These are phyloP conservation scores for Diplogelasinospora grovesii DNA, from an alignment of 495 filamentous ascomycete species.

Conservation along the genomic window DNA sequence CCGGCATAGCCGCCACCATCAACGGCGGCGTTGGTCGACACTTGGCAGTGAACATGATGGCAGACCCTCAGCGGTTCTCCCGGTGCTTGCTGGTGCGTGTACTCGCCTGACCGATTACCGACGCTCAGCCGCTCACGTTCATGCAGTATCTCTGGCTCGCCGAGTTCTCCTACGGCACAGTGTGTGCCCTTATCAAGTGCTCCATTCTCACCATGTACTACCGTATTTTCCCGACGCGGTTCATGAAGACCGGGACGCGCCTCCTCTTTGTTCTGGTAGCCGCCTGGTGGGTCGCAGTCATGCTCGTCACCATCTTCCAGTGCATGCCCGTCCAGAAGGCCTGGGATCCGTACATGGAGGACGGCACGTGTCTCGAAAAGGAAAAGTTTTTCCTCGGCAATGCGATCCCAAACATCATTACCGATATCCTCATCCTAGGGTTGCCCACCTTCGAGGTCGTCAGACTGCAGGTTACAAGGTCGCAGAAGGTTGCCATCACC, in stretches of 20 bases:
- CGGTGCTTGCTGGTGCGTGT: too few species aligned
- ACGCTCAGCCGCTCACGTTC: neutral
- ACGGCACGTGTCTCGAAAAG: neutral
- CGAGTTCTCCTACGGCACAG: constrained; percentile 5
- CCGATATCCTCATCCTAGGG: constrained; percentile 5
- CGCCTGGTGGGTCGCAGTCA: constrained; percentile 1
- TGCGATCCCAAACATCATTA: constrained; percentile 6
- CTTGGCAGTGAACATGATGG: neutral
- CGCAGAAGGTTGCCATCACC: constrained; percentile 2
- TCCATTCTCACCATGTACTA: constrained; percentile 10
- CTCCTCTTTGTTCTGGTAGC: neutral
- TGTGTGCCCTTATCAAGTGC: constrained; percentile 7
- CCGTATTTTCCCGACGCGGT: constrained; percentile 8
- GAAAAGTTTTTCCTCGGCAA: constrained; percentile 1
- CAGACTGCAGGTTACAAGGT: constrained; percentile 1
- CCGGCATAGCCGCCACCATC: too few species aligned
- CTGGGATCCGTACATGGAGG: constrained; percentile 1
- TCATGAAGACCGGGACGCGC: constrained; percentile 4
- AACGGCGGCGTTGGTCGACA: neutral
- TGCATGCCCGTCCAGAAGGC: constrained; percentile 4
- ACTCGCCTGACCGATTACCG: neutral
- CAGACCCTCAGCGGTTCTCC: neutral
- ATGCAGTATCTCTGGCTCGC: neutral
- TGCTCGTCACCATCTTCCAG: constrained; percentile 6
- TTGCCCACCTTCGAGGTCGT: constrained; percentile 5